Percentiles rank a stretch among this genome's conserved stretches.
Evolutionary conservation across 495 filamentous ascomycete genomes (phyloP).

Genomic region (Talaromyces wortmannii): DNA sequence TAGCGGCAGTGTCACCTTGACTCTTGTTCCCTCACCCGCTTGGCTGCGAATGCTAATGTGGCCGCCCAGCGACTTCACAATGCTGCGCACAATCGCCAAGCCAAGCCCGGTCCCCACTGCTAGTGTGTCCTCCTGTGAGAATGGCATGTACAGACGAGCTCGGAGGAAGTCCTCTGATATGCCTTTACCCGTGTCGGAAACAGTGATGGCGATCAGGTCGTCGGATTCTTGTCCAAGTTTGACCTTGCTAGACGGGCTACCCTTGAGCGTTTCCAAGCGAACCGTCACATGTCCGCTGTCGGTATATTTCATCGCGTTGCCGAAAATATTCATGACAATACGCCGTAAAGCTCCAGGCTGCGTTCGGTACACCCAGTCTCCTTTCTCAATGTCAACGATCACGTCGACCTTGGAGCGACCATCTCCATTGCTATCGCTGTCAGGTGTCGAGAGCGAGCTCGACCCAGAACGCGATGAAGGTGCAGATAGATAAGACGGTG

Average conservation of each 20-base stretch:
- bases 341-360: conserved; percentile 69
- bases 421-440: conserved; percentile 2
- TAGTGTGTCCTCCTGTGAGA: conserved; percentile 65
- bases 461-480: neutral
- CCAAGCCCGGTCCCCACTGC: conserved; percentile 48
- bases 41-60: conserved; percentile 45
- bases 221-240: conserved; percentile 20
- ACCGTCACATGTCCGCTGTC: conserved; percentile 58
- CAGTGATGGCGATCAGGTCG: conserved; percentile 40
- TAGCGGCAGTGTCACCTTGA: conserved; percentile 42
- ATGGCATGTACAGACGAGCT: conserved; percentile 64
- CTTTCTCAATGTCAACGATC: conserved; percentile 55
- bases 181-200: conserved; percentile 66
- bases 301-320: conserved; percentile 80
- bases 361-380: conserved; percentile 56
- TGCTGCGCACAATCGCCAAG: conserved; percentile 47
- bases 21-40: conserved; percentile 41
- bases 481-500: neutral
- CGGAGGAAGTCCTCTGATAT: conserved; percentile 67
- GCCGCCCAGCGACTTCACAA: conserved; percentile 47
- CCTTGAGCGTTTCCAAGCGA: conserved; percentile 37
- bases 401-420: conserved; percentile 39
- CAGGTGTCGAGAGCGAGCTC: conserved; percentile 3
- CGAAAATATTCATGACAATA: conserved; percentile 75
- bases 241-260: neutral